phyloP scores from a whole-genome alignment of 495 filamentous ascomycete species.

The Neurospora sp. region DNA sequence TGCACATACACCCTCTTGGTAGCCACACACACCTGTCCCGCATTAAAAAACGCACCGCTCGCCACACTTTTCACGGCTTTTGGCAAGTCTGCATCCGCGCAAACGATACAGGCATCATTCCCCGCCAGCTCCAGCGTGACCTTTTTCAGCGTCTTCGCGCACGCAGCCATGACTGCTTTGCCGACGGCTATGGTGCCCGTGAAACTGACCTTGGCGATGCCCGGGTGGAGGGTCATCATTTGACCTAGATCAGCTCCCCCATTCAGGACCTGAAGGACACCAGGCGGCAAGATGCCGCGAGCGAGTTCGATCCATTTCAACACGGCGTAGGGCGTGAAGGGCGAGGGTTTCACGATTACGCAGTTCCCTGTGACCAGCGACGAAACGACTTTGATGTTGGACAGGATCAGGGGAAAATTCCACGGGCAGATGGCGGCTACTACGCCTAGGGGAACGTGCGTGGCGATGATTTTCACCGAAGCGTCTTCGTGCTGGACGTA shows the following conservation, averaged over 20 bases:
- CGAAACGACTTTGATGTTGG: conserved; percentile 44
- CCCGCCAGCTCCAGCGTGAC: conserved; percentile 47
- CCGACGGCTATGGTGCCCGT: conserved; percentile 57
- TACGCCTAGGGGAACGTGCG: conserved; percentile 43
- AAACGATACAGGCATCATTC: conserved; percentile 59
- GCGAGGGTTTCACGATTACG: conserved; percentile 53
- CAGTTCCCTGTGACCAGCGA: conserved; percentile 51
- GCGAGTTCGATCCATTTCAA: conserved; percentile 55
- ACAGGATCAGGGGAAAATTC: conserved; percentile 53
- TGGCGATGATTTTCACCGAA: conserved; percentile 30
- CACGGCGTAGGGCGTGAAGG: conserved; percentile 58
- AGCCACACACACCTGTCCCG: conserved; percentile 45
- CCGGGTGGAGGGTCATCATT: conserved; percentile 44
- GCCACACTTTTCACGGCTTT: conserved; percentile 42
- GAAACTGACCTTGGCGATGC: conserved; percentile 59
- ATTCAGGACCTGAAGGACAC: conserved; percentile 58
- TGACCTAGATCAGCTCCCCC: conserved; percentile 59
- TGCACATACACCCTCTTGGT: conserved; percentile 62
- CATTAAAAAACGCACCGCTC: conserved; percentile 49
- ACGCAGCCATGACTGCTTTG: conserved; percentile 51
- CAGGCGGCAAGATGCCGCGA: conserved; percentile 50
- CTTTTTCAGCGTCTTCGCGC: conserved; percentile 51
- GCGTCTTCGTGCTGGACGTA: conserved; percentile 41
- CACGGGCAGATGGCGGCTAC: conserved; percentile 50
- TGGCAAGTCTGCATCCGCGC: conserved; percentile 54